These are phyloP conservation scores for Avena atlantica DNA, from an alignment of 176 grass and related monocot genomes.

Conservation along the genomic window DNA sequence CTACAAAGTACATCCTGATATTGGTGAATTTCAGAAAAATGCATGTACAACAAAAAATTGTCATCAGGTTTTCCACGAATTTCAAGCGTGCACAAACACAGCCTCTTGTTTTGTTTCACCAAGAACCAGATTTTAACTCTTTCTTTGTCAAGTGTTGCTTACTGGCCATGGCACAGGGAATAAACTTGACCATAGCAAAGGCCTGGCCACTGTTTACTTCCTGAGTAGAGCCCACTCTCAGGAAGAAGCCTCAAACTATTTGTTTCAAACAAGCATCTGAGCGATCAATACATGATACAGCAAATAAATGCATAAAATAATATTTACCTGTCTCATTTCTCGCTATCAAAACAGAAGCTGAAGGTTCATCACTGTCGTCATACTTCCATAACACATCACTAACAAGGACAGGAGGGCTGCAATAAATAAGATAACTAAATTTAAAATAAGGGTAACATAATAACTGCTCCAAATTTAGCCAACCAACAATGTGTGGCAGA, in stretches of 20 bases:
- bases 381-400: slow-evolving; percentile 84
- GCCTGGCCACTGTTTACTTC: slow-evolving; percentile 25
- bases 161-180: not conserved
- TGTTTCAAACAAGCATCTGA: slow-evolving; percentile 3
- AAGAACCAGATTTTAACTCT: not conserved
- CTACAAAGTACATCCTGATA: slow-evolving; percentile 19
- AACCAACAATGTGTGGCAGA: not conserved
- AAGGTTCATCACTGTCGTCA: slow-evolving; percentile 50
- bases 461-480: not conserved
- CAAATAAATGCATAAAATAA: slow-evolving; percentile 6
- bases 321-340: slow-evolving; percentile 61
- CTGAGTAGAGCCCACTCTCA: not conserved
- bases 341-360: slow-evolving; percentile 57
- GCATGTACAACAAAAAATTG: not conserved
- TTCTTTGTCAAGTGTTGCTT: slow-evolving; percentile 9
- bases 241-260: not conserved
- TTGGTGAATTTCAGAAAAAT: not conserved
- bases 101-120: slow-evolving; percentile 11
- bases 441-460: slow-evolving; percentile 33
- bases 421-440: slow-evolving; percentile 38
- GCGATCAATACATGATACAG: slow-evolving; percentile 4
- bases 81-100: not conserved
- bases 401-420: slow-evolving; percentile 87
- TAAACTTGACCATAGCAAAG: not conserved
- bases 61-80: not conserved